Base-by-base conservation (phyloP, 345 rosid species). In the Noccaea bulbosa region DNA sequence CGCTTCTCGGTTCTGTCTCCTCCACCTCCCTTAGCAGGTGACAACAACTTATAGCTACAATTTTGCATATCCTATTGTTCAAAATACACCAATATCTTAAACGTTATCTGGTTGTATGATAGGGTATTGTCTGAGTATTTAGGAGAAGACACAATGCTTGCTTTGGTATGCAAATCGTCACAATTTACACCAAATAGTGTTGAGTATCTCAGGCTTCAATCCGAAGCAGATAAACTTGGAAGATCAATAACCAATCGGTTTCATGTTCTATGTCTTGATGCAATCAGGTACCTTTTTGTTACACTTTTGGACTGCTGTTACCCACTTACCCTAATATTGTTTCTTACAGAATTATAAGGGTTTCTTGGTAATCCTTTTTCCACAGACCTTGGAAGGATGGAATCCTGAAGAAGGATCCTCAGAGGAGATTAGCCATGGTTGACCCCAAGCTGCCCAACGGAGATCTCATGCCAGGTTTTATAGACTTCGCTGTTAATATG, bases 401-500 rank as follows among this genome's bases (percentile, higher is more conserved):
- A 39, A 5, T 81, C 22, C 70, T 79, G 24, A 40, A 38, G 37
- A 24, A 39, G 50, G 83, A 74, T 32, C 81, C 77, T 39, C 89
- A 83, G 15, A 81, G 55, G 77, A 83, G 67, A 72, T 73, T 91
- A 54, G 62, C 41, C 37, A 57, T 91, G 70, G 83, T 82, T 14
- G 35, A 39, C 5, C 97, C 94, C 10, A 38, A 3, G 2, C 47
- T 79, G 14, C 78, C 79, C 4, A 16, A 50, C 37, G 89, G 95
- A 60, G 44, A 62, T 12, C 44, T 30, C 5, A 76, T 86, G 24
- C 70, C 66, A 0, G 95, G 92, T 37, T 91, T 88, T 70, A 1
- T 74, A 45, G 95, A 89, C 15, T 84, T 85, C 66, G 97, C 88
- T 0, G 95, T 85, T 17, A 91, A 88, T 62, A 78, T 88, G 88